Evolutionary conservation across 2,329 filamentous ascomycete species (phyloP).

Genomic region (Phaeosphaeriaceae sp.): DNA sequence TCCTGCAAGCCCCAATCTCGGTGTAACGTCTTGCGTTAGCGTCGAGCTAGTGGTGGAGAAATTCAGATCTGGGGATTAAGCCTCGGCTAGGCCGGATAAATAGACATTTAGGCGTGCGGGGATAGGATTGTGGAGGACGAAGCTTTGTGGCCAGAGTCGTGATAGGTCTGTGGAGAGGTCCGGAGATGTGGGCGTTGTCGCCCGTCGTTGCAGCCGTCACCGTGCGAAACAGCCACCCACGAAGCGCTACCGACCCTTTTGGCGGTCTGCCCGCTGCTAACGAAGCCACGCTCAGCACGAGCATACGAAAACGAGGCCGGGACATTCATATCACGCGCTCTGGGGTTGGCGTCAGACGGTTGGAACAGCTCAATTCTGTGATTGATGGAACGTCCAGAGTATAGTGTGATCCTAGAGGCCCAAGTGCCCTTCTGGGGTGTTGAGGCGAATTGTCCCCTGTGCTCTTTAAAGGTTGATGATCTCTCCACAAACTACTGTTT

Average conservation of each 20-base stretch:
- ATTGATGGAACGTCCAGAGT: conserved; percentile 29
- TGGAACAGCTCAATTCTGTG: conserved; percentile 16
- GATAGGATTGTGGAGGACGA: conserved; percentile 20
- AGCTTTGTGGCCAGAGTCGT: conserved; percentile 15
- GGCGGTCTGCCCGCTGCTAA: conserved; percentile 27
- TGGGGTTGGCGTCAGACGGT: conserved; percentile 13
- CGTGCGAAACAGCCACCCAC: conserved; percentile 17
- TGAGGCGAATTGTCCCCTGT: conserved; percentile 16
- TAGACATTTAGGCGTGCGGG: conserved; percentile 16
- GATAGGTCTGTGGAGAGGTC: conserved; percentile 21
- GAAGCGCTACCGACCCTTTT: conserved; percentile 21
- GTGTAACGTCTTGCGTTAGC: conserved; percentile 18
- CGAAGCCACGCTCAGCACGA: conserved; percentile 19
- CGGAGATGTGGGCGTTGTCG: conserved; percentile 7
- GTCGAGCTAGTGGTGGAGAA: conserved; percentile 16
- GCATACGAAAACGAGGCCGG: conserved; percentile 17
- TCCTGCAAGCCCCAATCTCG: conserved; percentile 12
- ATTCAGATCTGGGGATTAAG: conserved; percentile 23
- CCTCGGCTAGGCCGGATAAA: conserved; percentile 25
- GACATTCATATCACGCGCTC: conserved; percentile 16
- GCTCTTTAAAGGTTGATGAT: conserved; percentile 26
- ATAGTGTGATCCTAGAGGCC: conserved; percentile 15
- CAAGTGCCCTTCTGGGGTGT: conserved; percentile 8
- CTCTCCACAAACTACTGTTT: conserved; percentile 11
- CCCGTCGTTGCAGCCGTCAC: conserved; percentile 8